Conservation (phyloP, 805 yeast species). For the Maudiozyma pseudohumilis region DNA sequence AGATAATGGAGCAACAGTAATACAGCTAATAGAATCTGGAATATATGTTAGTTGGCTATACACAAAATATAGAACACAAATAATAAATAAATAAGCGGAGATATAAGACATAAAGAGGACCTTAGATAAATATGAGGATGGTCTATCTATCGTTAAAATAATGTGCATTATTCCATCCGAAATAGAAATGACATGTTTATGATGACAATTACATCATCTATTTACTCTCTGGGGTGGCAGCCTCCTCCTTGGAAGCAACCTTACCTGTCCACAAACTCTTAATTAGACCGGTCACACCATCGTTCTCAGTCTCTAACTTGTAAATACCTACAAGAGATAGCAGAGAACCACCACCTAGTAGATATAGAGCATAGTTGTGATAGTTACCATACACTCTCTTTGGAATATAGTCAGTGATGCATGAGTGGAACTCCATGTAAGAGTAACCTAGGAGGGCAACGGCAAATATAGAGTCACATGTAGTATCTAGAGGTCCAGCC, state of each 20-base stretch:
- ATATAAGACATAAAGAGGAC: not conserved
- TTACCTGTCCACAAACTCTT: slow-evolving; percentile 7
- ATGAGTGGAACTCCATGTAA: slow-evolving; percentile 78
- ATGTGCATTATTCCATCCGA: not conserved
- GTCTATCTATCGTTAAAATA: not conserved
- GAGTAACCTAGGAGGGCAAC: slow-evolving; percentile 63
- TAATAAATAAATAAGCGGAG: not conserved
- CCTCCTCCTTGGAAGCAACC: not conserved
- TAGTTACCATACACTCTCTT: slow-evolving; percentile 71
- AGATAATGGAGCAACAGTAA: slow-evolving; percentile 5
- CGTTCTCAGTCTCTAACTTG: slow-evolving; percentile 66
- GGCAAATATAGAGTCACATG: slow-evolving; percentile 63
- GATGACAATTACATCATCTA: too few species aligned
- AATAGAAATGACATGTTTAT: not conserved
- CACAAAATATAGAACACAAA: not conserved
- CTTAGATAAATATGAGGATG: not conserved
- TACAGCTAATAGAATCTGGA: slow-evolving; percentile 2
- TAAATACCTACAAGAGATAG: slow-evolving; percentile 73
- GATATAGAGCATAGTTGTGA: slow-evolving; percentile 56
- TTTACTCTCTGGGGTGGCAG: not conserved
- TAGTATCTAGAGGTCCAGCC: slow-evolving; percentile 55
- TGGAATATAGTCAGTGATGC: slow-evolving; percentile 90
- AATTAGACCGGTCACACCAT: slow-evolving; percentile 53
- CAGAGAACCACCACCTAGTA: slow-evolving; percentile 64
- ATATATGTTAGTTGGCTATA: slow-evolving; percentile 2